Base-by-base conservation (phyloP, 129 eudicot genomes). In the Arctium lappa region DNA sequence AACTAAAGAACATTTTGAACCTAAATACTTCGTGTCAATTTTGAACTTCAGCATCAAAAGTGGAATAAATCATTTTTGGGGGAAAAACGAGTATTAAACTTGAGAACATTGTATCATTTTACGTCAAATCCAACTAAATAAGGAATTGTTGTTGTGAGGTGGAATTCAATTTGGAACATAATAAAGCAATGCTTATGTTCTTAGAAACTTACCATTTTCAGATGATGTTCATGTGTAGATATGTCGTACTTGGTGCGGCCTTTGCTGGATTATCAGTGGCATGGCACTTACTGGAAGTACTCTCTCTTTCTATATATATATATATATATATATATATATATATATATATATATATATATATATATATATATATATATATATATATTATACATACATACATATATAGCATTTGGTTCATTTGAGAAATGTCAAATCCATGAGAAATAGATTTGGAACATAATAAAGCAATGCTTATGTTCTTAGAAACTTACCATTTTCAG, bases 191-290 rank as follows among this genome's bases (percentile, higher is more conserved):
- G 3, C 2, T 2, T 34, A 72, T 8, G 77, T 78, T 36, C 0
- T 38, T 78, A 15, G 34, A 76, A 3, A 15, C 44, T 40, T 16
- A 48, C 53, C 22, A 34, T 56, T 77, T 32, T 50, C 27, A 60
- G 79, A 40, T 74, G 38, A 83, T 65, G 37, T 50, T 60, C 33
- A 44, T 82, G 53, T 79, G 88, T 74, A 95, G 99, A 86, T 93
- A 84, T 72, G 99, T 94, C 16, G 98, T 95, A 42, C 97, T 95
- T 79, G 99, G 99, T 66, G 99, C 99, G 32, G 99, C 98, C 33
- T 93, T 95, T 88, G 99, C 99, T 85, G 99, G 99, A 30, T 85
- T 95, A 72, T 91, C 97, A 34, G 99, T 93, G 8, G 90, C 93
- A 53, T 95, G 94, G 93, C 93, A 95, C 82, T 91, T 95, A 86